Base-by-base conservation (phyloP, 2,329 filamentous ascomycete species). In the Chrysoporthe cubensis region DNA sequence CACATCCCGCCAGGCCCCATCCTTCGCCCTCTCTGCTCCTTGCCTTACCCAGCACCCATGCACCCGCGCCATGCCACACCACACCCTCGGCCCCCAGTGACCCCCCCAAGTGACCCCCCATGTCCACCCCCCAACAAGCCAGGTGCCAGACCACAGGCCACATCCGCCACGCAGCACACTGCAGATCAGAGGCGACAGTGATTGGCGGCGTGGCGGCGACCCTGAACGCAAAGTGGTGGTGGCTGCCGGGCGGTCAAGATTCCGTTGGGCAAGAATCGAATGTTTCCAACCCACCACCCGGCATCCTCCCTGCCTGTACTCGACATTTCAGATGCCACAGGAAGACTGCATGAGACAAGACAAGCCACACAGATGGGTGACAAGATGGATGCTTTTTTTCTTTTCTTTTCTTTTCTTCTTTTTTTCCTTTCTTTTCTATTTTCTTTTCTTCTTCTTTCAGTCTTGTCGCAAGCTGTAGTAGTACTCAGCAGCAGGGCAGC, bases 121-220 rank as follows among this genome's bases (percentile, higher is more conserved):
- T 26, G 26, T 26, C 2, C 26, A 26, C 26, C 26, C 26, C 26
- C 48, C 48, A 52, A 52, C 48, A 52, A 52, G 8, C 26, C 21
- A 26, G n/a, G 48, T 26, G 48, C 21, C 48, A 52, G 48, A 21
- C n/a, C 13, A 21, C 46, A 50, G n/a, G 26, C 13, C 46, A 26
- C 26, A 26, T 40, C 48, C 48, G 21, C 48, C 48, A 26, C 48
- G 48, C 21, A 60, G 42, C 11, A 44, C n/a, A 16, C 32, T 63
- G 59, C 67, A 60, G 54, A 66, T 68, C 52, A 26, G 43, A 46
- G 21, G n/a, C 66, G 32, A 63, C 37, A 40, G n/a, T 66, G 66
- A 68, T 68, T 68, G 66, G 66, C 46, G 61, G 58, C 48, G 57
- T 66, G 66, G 66, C 46, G 57, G 58, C 48, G 57, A 56, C 14